phyloP scores from a whole-genome alignment of 371 early-diverging fungal species.

The Syncephalis fuscata region DNA sequence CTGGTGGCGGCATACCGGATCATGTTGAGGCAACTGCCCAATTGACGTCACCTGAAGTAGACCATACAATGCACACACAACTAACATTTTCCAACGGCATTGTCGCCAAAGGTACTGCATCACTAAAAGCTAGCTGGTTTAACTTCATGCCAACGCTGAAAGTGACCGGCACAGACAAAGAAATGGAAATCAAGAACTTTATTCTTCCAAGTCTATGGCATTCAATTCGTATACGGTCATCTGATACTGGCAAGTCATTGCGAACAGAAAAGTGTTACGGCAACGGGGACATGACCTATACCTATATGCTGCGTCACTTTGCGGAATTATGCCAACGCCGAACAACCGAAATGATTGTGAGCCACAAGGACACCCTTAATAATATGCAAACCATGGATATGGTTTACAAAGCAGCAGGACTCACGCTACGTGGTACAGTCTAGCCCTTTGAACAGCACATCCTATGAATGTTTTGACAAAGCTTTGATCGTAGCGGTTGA shows the following conservation, averaged over 20 bases:
- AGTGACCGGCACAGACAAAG: no score
- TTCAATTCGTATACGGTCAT: not conserved
- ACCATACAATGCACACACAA: conserved; percentile 9
- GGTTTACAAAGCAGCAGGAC: conserved; percentile 9
- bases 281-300: no score
- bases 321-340: not conserved
- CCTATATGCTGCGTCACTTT: not conserved
- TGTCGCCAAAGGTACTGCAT: conserved; percentile 1
- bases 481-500: no score
- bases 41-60: conserved; percentile 7
- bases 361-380: not conserved
- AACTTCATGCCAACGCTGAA: not conserved
- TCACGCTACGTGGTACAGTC: not conserved
- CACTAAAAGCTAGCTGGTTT: not conserved
- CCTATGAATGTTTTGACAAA: no score
- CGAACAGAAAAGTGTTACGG: not conserved
- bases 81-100: conserved; percentile 5
- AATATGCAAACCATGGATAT: conserved; percentile 13
- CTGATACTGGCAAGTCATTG: not conserved
- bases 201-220: not conserved
- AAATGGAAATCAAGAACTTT: no score
- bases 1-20: conserved; percentile 7
- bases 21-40: conserved; percentile 8
- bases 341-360: not conserved
- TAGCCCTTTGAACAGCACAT: no score